These are phyloP conservation scores for Cryptococcus floricola DNA, from an alignment of 1,284 basidiomycete species.

Conservation along the genomic window DNA sequence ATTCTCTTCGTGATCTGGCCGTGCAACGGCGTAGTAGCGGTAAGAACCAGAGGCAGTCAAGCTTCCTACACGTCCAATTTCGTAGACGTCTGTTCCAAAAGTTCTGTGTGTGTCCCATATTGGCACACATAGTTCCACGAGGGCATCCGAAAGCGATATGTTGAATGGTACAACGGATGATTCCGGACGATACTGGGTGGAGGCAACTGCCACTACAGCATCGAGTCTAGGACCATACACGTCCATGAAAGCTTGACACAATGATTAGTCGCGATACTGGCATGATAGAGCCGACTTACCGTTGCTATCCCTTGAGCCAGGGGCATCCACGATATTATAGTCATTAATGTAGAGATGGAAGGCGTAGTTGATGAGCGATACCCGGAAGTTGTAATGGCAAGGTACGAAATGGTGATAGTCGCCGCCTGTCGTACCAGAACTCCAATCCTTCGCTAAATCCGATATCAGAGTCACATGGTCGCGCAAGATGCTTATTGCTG, in stretches of 20 bases:
- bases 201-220: conserved; percentile 59
- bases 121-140: conserved; percentile 65
- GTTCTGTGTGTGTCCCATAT: conserved; percentile 81
- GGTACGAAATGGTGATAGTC: conserved; percentile 80
- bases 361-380: conserved; percentile 69
- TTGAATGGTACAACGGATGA: conserved; percentile 64
- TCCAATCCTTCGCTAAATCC: conserved; percentile 86
- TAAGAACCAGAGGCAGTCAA: conserved; percentile 68
- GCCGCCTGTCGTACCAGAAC: conserved; percentile 63
- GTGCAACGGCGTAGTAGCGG: conserved; percentile 64
- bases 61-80: conserved; percentile 59
- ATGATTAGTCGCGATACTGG: background rate
- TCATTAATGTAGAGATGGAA: conserved; percentile 85
- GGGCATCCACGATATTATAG: conserved; percentile 90
- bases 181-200: conserved; percentile 68
- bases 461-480: conserved; percentile 90
- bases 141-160: conserved; percentile 60
- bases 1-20: conserved; percentile 69
- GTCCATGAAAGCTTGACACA: conserved; percentile 63
- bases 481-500: conserved; percentile 70
- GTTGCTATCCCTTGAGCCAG: conserved; percentile 71
- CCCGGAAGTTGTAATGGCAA: conserved; percentile 65
- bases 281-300: conserved; percentile 52
- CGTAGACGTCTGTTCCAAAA: conserved; percentile 53
- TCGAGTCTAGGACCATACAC: conserved; percentile 60